Base-by-base conservation (phyloP, 2,329 filamentous ascomycete species). In the Microdochium nivale region DNA sequence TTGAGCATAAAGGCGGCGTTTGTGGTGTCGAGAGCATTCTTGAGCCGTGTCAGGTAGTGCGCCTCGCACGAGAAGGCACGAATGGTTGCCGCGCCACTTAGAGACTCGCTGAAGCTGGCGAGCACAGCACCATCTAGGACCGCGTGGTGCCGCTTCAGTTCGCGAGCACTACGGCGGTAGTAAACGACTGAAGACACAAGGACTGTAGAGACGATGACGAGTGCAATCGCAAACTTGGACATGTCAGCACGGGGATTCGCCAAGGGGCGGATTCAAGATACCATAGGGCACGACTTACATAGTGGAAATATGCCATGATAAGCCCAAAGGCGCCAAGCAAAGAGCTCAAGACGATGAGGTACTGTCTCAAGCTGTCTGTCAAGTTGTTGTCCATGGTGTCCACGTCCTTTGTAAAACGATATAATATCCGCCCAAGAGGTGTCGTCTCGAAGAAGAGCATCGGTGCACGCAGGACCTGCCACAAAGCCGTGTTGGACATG, bases 371-470 rank as follows among this genome's bases (percentile, higher is more conserved):
- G 1, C 80, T 75, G 54, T 86, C 83, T 0, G 79, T 79, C 8
- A 86, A 70, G n/a, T 76, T 79, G 60, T 84, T 84, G 64, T 87
- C 84, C 80, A 86, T 84, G 13, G 80, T 80, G 58, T 86, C 80
- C 43, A 86, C 78, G 59, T 87, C 83, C 61, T 84, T 85, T 13
- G 82, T 84, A 60, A 87, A 86, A 23, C 83, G 79, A 58, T 87
- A 86, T 30, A 81, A 83, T 58, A 86, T 86, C 5, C 83, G 77
- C 14, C 84, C 84, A 3, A 86, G 72, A 0, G 84, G 84, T 2
- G 84, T 87, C 0, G 83, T 87, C 56, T 87, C 84, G 66, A 87
- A 87, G 67, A 87, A 87, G 1, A 79, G 77, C 76, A 65, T 52
- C 5, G 62, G 58, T 5, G 61, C 59, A 24, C 57, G 56, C 1